Evolutionary conservation across 441 rosid species (phyloP).

Genomic region (Bocquillonia castaneifolia): DNA sequence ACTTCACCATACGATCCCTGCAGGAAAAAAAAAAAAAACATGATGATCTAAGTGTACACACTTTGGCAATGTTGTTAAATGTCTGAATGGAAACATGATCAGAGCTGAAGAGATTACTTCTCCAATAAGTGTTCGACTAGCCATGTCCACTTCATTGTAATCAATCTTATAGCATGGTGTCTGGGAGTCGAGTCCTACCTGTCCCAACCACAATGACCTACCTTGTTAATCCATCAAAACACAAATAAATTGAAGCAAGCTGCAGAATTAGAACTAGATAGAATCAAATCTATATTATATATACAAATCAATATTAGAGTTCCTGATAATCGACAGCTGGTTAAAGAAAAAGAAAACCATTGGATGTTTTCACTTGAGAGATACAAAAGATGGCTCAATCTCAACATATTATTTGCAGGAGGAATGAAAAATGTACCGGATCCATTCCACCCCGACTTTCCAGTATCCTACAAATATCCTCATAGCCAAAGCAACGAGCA

Average conservation of each 20-base stretch:
- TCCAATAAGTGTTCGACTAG: conserved; percentile 45
- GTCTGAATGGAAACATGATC: conserved; percentile 2
- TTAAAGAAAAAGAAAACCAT: no score
- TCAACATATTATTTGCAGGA: no score
- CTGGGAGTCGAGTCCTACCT: conserved; percentile 51
- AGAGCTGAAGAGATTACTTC: conserved; percentile 50
- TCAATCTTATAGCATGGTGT: conserved; percentile 45
- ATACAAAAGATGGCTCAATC: background rate
- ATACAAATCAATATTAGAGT: no score
- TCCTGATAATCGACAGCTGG: no score
- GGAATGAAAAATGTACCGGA: conserved; percentile 43
- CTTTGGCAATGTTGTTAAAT: background rate
- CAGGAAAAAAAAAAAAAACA: no score
- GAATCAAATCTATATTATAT: background rate
- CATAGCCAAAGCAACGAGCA: conserved; percentile 48
- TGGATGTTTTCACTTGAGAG: background rate
- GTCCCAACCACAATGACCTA: conserved; percentile 24
- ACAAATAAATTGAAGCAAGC: background rate
- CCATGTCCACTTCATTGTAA: conserved; percentile 41
- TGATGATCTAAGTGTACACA: conserved; percentile 14
- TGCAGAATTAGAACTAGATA: conserved; percentile 8
- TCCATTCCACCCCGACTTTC: conserved; percentile 48
- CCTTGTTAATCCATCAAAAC: background rate
- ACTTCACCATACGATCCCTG: conserved; percentile 69
- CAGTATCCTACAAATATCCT: conserved; percentile 44